phyloP scores from a whole-genome alignment of 805 yeast species.

The Lipomyces yamadae region DNA sequence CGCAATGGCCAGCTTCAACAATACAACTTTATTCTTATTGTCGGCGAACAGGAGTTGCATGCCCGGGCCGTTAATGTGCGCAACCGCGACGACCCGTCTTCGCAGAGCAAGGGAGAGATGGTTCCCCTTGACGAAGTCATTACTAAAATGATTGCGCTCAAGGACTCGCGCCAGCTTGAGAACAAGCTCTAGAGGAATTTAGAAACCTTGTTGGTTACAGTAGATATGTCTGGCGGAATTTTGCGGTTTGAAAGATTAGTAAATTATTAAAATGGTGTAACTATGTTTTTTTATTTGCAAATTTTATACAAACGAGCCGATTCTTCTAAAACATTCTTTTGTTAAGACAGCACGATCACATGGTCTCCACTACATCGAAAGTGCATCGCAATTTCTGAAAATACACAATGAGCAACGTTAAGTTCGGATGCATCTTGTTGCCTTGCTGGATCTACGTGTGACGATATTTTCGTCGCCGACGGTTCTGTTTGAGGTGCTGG shows the following conservation, averaged over 20 bases:
- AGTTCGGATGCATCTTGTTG: too few species aligned
- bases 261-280: too few species aligned
- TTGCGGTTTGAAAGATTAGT: neutral
- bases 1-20: conserved; percentile 94
- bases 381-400: too few species aligned
- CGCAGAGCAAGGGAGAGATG: conserved; percentile 88
- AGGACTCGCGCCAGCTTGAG: conserved; percentile 74
- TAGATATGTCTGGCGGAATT: neutral
- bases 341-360: too few species aligned
- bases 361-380: too few species aligned
- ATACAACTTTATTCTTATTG: conserved; percentile 94
- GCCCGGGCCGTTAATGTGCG: conserved; percentile 87
- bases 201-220: neutral
- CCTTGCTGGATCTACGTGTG: too few species aligned
- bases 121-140: conserved; percentile 74
- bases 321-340: too few species aligned
- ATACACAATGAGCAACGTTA: too few species aligned
- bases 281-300: too few species aligned
- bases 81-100: conserved; percentile 85
- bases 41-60: conserved; percentile 91
- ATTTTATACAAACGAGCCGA: too few species aligned
- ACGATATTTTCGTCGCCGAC: too few species aligned
- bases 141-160: conserved; percentile 67
- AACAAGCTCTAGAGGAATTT: conserved; percentile 16
- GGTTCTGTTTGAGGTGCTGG: too few species aligned